Evolutionary conservation across 2,329 filamentous ascomycete genomes (phyloP).

Genomic region (Lojkania enalia): DNA sequence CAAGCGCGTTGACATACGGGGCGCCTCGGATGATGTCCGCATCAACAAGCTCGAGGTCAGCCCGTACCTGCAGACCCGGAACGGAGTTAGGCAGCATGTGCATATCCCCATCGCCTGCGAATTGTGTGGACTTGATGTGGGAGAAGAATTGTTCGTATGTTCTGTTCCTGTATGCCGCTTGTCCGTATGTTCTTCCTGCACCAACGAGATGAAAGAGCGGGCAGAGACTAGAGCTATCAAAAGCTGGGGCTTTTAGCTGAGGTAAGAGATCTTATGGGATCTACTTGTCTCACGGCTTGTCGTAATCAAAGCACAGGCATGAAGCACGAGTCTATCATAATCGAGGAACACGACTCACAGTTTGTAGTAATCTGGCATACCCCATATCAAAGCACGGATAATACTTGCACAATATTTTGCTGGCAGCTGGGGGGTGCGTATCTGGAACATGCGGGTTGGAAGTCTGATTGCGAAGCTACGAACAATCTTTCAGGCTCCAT

Average conservation of each 20-base stretch:
- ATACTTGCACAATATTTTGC: too few relatives aligned
- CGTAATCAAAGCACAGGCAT: too few relatives aligned
- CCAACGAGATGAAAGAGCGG: slow-evolving; percentile 22
- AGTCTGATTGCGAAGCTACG: too few relatives aligned
- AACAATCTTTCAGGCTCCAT: too few relatives aligned
- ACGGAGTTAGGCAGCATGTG: slow-evolving; percentile 20
- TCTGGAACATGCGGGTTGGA: too few relatives aligned
- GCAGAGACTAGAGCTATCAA: slow-evolving; percentile 16
- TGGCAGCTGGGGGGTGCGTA: too few relatives aligned
- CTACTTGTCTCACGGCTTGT: too few relatives aligned
- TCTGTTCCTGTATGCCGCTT: slow-evolving; percentile 23
- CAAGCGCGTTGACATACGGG: slow-evolving; percentile 19
- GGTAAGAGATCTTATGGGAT: too few relatives aligned
- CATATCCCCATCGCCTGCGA: slow-evolving; percentile 24
- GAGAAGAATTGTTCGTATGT: slow-evolving; percentile 25
- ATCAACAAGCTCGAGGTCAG: slow-evolving; percentile 23
- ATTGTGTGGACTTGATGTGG: slow-evolving; percentile 19
- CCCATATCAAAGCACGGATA: too few relatives aligned
- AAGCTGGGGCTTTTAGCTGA: slow-evolving; percentile 6
- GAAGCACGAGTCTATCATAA: too few relatives aligned
- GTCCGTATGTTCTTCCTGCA: slow-evolving; percentile 22
- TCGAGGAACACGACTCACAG: too few relatives aligned
- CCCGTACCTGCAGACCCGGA: slow-evolving; percentile 16
- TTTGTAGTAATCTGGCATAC: too few relatives aligned
- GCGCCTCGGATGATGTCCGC: slow-evolving; percentile 17